phyloP scores from a whole-genome alignment of 352 stramenopile species.

The Pythium utonaiense region DNA sequence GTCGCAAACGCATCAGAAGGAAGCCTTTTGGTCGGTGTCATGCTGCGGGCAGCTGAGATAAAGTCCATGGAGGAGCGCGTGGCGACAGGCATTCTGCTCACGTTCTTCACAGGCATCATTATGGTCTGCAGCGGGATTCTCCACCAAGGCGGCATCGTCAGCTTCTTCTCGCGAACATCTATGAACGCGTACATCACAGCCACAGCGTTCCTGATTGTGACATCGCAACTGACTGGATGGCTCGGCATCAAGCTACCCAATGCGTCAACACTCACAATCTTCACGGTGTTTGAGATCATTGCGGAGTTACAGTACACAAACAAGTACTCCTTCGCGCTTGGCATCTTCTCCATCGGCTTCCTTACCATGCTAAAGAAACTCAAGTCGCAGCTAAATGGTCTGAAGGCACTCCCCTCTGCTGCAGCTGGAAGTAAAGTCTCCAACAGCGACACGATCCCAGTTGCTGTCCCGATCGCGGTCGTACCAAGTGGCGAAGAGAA shows the following conservation, averaged over 20 bases:
- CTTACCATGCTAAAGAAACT: slow-evolving; percentile 23
- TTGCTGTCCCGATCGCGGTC: neutral
- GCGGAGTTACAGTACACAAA: slow-evolving; percentile 48
- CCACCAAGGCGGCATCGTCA: slow-evolving; percentile 54
- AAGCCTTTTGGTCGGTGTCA: slow-evolving; percentile 57
- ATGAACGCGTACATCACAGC: slow-evolving; percentile 75
- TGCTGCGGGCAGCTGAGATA: slow-evolving; percentile 47
- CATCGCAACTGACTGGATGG: slow-evolving; percentile 60
- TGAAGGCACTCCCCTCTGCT: neutral
- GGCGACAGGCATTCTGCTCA: slow-evolving; percentile 62
- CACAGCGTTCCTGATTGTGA: slow-evolving; percentile 62
- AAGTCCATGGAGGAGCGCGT: slow-evolving; percentile 52
- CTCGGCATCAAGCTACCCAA: slow-evolving; percentile 44
- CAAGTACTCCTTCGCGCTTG: slow-evolving; percentile 44
- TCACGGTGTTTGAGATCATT: slow-evolving; percentile 55
- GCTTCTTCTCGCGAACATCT: slow-evolving; percentile 69
- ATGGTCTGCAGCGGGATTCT: slow-evolving; percentile 57
- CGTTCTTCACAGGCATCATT: slow-evolving; percentile 58
- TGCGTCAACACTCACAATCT: slow-evolving; percentile 42
- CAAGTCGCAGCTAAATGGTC: slow-evolving; percentile 5
- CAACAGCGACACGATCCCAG: neutral
- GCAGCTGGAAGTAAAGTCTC: neutral
- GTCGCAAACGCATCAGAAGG: slow-evolving; percentile 69
- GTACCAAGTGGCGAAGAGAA: neutral
- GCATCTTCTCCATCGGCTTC: slow-evolving; percentile 43